Evolutionary conservation across 2,329 filamentous ascomycete genomes (phyloP).

Genomic region (Macrophomina pseudophaseolina): DNA sequence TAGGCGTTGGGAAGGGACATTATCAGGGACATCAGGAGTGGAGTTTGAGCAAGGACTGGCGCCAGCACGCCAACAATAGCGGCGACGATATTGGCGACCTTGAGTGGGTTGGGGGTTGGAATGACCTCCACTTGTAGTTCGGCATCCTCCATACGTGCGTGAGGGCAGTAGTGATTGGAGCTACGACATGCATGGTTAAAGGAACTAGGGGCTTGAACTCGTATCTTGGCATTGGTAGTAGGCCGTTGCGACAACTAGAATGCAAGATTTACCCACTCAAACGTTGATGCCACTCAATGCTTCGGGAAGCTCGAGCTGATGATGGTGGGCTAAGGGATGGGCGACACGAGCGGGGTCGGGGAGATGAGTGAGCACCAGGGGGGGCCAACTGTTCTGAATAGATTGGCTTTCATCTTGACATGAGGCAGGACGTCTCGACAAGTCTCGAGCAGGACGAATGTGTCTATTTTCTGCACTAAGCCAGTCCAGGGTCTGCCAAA

Average conservation of each 20-base stretch:
- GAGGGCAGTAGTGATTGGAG: constrained; percentile 20
- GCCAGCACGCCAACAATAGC: constrained; percentile 46
- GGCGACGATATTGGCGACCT: constrained; percentile 76
- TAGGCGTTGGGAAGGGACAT: constrained; percentile 22
- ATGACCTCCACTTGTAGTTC: constrained; percentile 67
- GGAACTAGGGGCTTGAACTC: constrained; percentile 23
- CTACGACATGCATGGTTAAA: constrained; percentile 25
- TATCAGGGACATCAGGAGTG: constrained; percentile 42
- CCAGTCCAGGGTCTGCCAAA: neutral
- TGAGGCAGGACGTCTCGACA: constrained; percentile 1
- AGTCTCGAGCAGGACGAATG: neutral
- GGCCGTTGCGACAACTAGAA: constrained; percentile 27
- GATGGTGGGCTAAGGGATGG: neutral
- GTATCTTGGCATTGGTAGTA: constrained; percentile 27
- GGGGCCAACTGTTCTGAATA: neutral
- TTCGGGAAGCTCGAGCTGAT: too few species aligned
- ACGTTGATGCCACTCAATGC: neutral
- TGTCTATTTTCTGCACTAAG: neutral
- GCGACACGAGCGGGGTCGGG: neutral
- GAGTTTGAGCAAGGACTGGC: constrained; percentile 57
- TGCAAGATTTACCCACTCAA: constrained; percentile 28
- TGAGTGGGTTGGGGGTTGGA: constrained; percentile 96
- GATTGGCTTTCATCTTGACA: neutral
- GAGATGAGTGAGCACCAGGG: neutral
- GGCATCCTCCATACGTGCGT: constrained; percentile 16